Evolutionary conservation across 169 alveolate species (phyloP).

Genomic region (Miamiensis avidus): DNA sequence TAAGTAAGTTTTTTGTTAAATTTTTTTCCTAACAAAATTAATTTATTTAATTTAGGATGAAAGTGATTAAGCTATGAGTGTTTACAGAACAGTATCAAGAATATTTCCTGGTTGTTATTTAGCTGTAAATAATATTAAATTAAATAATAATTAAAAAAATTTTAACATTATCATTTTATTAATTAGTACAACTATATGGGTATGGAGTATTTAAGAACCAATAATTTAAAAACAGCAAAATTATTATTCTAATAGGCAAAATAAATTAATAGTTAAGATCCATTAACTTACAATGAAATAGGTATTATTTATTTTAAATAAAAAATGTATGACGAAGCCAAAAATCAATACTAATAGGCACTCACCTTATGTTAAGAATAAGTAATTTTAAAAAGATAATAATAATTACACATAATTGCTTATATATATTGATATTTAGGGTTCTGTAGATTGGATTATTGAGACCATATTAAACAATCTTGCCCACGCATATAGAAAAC

Average conservation of each 20-base stretch:
- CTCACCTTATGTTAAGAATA: conserved; percentile 66
- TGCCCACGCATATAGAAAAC: conserved; percentile 82
- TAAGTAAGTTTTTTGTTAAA: conserved; percentile 6
- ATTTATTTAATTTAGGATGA: conserved; percentile 54
- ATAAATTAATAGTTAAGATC: conserved; percentile 75
- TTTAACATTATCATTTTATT: too few relatives aligned
- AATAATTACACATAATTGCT: too few relatives aligned
- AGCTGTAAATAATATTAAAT: conserved; percentile 40
- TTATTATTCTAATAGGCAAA: conserved; percentile 77
- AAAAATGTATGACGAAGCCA: conserved; percentile 72
- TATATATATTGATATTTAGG: not conserved
- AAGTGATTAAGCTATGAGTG: conserved; percentile 87
- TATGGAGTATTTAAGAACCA: conserved; percentile 88
- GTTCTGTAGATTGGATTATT: conserved; percentile 60
- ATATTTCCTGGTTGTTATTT: conserved; percentile 89
- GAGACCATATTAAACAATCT: conserved; percentile 78
- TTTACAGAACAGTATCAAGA: conserved; percentile 85
- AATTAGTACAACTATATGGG: conserved; percentile 79
- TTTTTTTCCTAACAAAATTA: too few relatives aligned
- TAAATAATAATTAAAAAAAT: too few relatives aligned
- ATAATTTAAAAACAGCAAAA: conserved; percentile 84
- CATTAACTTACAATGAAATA: conserved; percentile 83
- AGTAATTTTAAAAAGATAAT: not conserved
- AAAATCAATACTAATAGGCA: conserved; percentile 66
- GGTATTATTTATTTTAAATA: conserved; percentile 85